Conservation (phyloP, 2,329 filamentous ascomycete species). For the Triangularia verruculosa region DNA sequence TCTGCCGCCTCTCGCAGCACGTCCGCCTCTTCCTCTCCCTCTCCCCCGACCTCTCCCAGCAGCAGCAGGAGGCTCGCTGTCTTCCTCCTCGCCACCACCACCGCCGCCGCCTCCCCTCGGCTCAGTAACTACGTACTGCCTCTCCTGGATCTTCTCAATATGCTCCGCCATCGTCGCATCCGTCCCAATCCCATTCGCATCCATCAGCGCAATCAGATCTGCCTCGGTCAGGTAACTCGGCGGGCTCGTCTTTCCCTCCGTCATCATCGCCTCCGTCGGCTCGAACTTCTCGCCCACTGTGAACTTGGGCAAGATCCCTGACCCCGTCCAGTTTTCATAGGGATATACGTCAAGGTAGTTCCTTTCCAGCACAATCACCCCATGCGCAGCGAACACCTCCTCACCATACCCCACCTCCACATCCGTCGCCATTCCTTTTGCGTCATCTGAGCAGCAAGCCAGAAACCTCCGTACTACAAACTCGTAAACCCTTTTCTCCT, state of each 20-base stretch:
- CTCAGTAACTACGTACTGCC: slow-evolving; percentile 75
- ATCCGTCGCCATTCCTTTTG: slow-evolving; percentile 79
- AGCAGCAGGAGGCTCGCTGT: slow-evolving; percentile 32
- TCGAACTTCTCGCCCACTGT: slow-evolving; percentile 76
- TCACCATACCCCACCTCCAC: slow-evolving; percentile 80
- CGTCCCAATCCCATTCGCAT: slow-evolving; percentile 96
- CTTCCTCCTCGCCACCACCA: slow-evolving; percentile 41
- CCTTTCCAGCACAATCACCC: slow-evolving; percentile 77
- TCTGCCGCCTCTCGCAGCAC: slow-evolving; percentile 43
- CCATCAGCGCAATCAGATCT: slow-evolving; percentile 94
- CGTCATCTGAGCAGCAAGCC: slow-evolving; percentile 93
- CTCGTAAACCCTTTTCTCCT: slow-evolving; percentile 81
- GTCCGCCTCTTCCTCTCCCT: slow-evolving; percentile 44
- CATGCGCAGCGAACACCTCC: slow-evolving; percentile 78
- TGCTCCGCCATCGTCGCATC: slow-evolving; percentile 99
- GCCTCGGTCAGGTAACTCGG: slow-evolving; percentile 91
- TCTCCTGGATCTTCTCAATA: slow-evolving; percentile 89
- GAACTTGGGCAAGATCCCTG: slow-evolving; percentile 76
- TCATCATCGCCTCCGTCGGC: slow-evolving; percentile 84
- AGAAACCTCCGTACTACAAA: slow-evolving; percentile 90
- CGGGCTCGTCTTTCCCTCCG: slow-evolving; percentile 82
- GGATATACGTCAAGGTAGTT: slow-evolving; percentile 96
- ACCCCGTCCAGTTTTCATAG: slow-evolving; percentile 95
- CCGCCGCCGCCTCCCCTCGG: slow-evolving; percentile 38
- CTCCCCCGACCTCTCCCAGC: slow-evolving; percentile 39